These are phyloP conservation scores for Candida multigemmis DNA, from an alignment of 805 yeast genomes.

Conservation along the genomic window DNA sequence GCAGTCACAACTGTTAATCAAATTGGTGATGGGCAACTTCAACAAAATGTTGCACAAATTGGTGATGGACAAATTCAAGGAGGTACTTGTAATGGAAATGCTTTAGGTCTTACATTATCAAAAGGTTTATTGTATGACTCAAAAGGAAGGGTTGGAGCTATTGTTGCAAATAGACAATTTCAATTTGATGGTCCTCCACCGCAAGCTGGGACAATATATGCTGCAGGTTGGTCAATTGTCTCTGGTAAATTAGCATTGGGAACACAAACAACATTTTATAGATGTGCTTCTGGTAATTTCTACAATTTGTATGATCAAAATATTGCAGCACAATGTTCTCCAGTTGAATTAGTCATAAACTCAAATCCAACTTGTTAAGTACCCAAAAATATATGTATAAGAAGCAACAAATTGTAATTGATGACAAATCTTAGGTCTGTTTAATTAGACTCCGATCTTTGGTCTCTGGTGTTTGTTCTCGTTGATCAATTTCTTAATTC, in stretches of 20 bases:
- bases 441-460: no score
- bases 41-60: conserved; percentile 21
- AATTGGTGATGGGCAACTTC: conserved; percentile 41
- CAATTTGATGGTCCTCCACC: conserved; percentile 79
- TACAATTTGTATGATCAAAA: conserved; percentile 66
- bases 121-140: conserved; percentile 21
- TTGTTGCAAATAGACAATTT: conserved; percentile 57
- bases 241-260: conserved; percentile 50
- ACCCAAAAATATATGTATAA: no score
- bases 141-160: conserved; percentile 35
- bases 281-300: conserved; percentile 69
- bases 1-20: conserved; percentile 21
- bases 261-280: conserved; percentile 53
- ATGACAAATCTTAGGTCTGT: no score
- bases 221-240: conserved; percentile 51
- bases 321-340: conserved; percentile 37
- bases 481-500: no score
- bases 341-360: conserved; percentile 9
- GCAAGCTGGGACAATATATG: conserved; percentile 66
- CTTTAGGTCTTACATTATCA: conserved; percentile 12
- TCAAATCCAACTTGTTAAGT: conserved; percentile 9
- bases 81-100: conserved; percentile 11
- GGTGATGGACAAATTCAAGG: conserved; percentile 10
- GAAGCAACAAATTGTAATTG: no score
- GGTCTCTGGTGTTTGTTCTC: no score